Base-by-base conservation (phyloP, 2,329 filamentous ascomycete species). In the Sarocladiaceae sp. region DNA sequence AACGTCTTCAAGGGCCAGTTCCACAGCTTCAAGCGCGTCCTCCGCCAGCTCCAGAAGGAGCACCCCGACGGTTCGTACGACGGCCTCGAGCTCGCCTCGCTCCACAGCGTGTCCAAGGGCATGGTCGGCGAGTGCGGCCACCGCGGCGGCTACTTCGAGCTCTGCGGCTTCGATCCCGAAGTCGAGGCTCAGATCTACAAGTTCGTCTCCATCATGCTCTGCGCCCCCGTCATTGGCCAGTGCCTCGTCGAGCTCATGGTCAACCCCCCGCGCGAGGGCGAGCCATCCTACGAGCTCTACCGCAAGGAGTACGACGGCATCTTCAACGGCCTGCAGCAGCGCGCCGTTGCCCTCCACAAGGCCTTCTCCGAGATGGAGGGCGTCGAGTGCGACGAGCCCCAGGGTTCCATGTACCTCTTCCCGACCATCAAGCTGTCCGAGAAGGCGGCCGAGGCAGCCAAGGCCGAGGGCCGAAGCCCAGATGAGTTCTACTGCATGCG, bases 51-150 rank as follows among this genome's bases (percentile, higher is more conserved):
- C 57, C 91, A 97, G 65, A 73, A 83, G 63, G 77, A 83, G 60
- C 66, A 74, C 34, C 79, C 84, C 1, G 37, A 41, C 37, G 85
- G 81, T 58, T 82, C 81, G 62, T 97, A 88, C 68, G 86, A 95
- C 66, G 64, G 78, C 54, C 73, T 98, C 48, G 90, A 97, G 71
- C 80, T 98, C 47, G 91, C 84, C 40, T 95, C 88, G 43, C 74
- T 98, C 53, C 91, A 98, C 75, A 91, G 85, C 57, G 77, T 94
- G 45, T 95, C 88, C 62, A 98, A 98, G 78, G 93, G 93, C 58
- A 97, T 98, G 90, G 87, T 96, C 7, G 93, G 93, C 60, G 93
- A 98, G 73, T 98, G 93, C 64, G 93, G 93, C 43, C 93, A 98
- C 72, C 87, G 93, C 51, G 93, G 91, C 55, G 93, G 93, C 45